Base-by-base conservation (phyloP, 169 alveolate species). In the Ophryocystis elektroscirrha region DNA sequence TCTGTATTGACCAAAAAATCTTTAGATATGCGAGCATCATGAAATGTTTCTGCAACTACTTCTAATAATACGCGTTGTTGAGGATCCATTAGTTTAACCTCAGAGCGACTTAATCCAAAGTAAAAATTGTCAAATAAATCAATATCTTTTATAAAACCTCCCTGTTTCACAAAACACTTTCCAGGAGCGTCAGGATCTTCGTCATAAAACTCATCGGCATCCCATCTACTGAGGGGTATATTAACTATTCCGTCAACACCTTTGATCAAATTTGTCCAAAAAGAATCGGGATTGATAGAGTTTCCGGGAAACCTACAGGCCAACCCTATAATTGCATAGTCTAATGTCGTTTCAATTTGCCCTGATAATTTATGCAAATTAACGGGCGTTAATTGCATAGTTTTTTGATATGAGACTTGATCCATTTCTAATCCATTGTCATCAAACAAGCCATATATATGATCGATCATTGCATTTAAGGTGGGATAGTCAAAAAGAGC, bases 41-140 rank as follows among this genome's bases (percentile, higher is more conserved):
- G 26, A 28, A 38, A n/a, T 5, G 67, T 65, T 30, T 56, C 66
- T 46, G 50, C 43, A 2, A 68, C 56, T 20, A 46, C 51, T 19
- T 65, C 75, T 32, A 72, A 32, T 0, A 63, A 55, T 29, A 72
- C 44, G 16, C 81, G 65, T 59, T 72, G 81, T 52, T 72, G 78
- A 5, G 81, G 81, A 29, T 63, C 78, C 65, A 67, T 59, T 35
- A 38, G 38, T 36, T 51, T 29, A 15, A 56, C 77, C 58, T 72
- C 74, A 16, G 51, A 22, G 15, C 51, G 30, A 1, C 64, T 24
- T 43, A 42, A 22, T 25, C 51, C 46, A 54, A 63, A 60, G 30
- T 39, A 27, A 15, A 53, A 35, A 48, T 47, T 44, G 56, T 67
- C 76, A 44, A 67, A 67, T 25, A 44, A 27, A 45, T 51, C 69